Percentiles rank a stretch among this genome's conserved stretches.
Conservation (phyloP, 1,284 basidiomycete genomes). For the Wolfiporia cocos region DNA sequence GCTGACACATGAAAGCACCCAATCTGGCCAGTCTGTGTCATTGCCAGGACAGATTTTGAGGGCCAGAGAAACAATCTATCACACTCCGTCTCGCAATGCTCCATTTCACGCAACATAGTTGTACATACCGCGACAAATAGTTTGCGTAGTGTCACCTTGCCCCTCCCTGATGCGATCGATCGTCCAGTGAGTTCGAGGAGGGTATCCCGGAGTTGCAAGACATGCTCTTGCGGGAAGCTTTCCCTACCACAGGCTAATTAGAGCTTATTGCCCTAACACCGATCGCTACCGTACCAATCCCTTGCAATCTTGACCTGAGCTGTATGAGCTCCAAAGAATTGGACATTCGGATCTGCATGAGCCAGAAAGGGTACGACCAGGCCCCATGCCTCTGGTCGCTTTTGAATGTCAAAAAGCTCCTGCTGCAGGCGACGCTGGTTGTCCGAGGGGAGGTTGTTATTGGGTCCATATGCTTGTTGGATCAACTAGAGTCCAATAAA, state of each 20-base stretch:
- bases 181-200: conserved; percentile 60
- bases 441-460: conserved; percentile 42
- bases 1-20: conserved; percentile 58
- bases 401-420: conserved; percentile 71
- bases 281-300: conserved; percentile 62
- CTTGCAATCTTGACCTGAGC: conserved; percentile 87
- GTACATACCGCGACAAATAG: conserved; percentile 76
- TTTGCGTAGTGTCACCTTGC: conserved; percentile 75
- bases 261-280: background rate
- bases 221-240: conserved; percentile 50
- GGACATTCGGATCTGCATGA: conserved; percentile 70
- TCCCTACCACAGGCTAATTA: conserved; percentile 37
- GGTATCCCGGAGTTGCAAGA: conserved; percentile 47
- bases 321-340: conserved; percentile 90
- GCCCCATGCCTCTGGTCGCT: conserved; percentile 71
- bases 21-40: conserved; percentile 61
- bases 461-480: conserved; percentile 55
- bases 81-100: no score
- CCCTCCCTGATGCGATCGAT: conserved; percentile 44
- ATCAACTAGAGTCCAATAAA: conserved; percentile 34
- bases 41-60: conserved; percentile 60
- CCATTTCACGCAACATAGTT: no score
- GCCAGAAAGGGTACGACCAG: conserved; percentile 68
- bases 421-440: conserved; percentile 61
- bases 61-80: conserved; percentile 67